These are phyloP conservation scores for Dacryopinax primogenitus DNA, from an alignment of 768 basidiomycete genomes.

Conservation along the genomic window DNA sequence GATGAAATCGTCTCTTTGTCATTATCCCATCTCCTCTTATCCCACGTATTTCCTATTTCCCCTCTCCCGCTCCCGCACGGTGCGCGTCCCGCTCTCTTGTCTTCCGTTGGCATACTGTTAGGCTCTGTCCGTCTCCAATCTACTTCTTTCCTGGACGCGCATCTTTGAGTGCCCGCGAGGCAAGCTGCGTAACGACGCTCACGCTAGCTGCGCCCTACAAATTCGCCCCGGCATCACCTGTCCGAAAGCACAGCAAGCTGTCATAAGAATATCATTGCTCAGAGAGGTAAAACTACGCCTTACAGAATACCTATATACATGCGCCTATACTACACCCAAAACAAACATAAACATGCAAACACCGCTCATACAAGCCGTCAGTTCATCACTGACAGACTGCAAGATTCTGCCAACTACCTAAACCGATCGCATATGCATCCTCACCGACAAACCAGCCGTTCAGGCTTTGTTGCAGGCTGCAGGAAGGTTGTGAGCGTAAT, in stretches of 20 bases:
- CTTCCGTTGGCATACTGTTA: neutral
- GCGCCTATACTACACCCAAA: neutral
- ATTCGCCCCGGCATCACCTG: too few relatives aligned
- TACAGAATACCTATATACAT: neutral
- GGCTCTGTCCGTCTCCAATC: neutral
- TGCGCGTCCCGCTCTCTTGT: neutral
- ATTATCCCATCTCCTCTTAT: neutral
- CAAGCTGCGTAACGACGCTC: too few relatives aligned
- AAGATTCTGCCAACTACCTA: slow-evolving; percentile 1
- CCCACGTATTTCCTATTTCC: neutral
- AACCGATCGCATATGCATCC: neutral
- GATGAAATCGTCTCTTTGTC: neutral
- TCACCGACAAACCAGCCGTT: slow-evolving; percentile 3
- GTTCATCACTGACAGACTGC: neutral
- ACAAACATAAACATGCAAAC: neutral
- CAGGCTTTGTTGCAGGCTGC: neutral
- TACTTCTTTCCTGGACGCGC: neutral
- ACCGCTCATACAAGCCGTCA: neutral
- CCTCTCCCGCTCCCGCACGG: neutral
- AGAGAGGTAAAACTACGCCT: neutral
- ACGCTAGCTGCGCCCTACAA: too few relatives aligned
- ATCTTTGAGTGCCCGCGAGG: neutral
- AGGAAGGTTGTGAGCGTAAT: neutral
- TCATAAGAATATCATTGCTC: too few relatives aligned
- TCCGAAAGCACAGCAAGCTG: too few relatives aligned